Conservation (phyloP, 306 rosid species). For the Prosopis cineraria region DNA sequence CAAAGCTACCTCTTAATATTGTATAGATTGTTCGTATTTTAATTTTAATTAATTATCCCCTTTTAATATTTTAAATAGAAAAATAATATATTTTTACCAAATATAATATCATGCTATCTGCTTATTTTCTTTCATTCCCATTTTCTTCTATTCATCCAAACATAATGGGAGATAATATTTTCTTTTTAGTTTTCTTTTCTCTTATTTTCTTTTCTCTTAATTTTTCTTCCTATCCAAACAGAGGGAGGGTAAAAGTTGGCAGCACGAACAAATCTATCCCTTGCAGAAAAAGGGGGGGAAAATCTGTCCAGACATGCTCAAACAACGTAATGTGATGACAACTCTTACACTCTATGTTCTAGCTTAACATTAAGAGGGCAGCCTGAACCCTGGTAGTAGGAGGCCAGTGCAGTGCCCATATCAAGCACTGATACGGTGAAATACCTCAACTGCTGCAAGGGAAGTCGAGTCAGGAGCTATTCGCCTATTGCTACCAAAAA, state of each 20-base stretch:
- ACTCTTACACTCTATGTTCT: neutral
- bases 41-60: too few species aligned
- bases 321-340: neutral
- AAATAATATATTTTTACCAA: too few species aligned
- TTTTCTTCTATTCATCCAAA: too few species aligned
- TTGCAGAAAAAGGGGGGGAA: neutral
- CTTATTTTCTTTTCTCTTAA: too few species aligned
- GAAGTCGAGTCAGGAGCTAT: neutral
- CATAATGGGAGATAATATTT: too few species aligned
- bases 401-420: neutral
- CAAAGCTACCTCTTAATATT: too few species aligned
- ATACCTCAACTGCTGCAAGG: slow-evolving; percentile 5
- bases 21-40: too few species aligned
- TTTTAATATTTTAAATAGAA: too few species aligned
- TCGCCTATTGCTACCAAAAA: neutral
- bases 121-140: too few species aligned
- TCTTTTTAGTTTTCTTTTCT: too few species aligned
- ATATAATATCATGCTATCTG: too few species aligned
- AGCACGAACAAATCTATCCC: neutral
- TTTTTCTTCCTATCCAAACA: too few species aligned
- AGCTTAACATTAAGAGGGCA: neutral
- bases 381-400: neutral
- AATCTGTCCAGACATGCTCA: neutral
- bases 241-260: neutral
- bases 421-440: neutral